phyloP scores from a whole-genome alignment of 176 grass and related monocot species.

The Neostapfia colusana region DNA sequence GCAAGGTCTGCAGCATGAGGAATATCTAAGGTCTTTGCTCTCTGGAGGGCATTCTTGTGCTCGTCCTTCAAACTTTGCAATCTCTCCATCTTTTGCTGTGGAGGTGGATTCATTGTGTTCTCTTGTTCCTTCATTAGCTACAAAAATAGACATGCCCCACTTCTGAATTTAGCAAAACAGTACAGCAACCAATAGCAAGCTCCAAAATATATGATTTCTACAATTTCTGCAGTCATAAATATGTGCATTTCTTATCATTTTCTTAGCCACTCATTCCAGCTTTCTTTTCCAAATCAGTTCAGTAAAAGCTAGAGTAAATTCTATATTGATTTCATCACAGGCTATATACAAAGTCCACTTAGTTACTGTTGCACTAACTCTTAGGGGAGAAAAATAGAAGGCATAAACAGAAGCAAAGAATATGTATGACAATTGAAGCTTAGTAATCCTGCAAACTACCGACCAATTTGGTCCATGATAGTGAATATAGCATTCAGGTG shows the following conservation, averaged over 20 bases:
- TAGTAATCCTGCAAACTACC: background rate
- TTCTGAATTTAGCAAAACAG: background rate
- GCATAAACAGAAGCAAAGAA: background rate
- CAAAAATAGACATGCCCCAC: conserved; percentile 10
- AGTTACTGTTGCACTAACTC: background rate
- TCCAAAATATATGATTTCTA: conserved; percentile 8
- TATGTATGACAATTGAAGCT: background rate
- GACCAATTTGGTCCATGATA: background rate
- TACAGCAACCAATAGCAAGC: conserved; percentile 7
- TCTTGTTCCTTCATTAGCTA: conserved; percentile 64
- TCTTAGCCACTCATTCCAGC: background rate
- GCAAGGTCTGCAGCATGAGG: conserved; percentile 56
- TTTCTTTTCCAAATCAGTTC: conserved; percentile 24
- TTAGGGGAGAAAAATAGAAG: background rate
- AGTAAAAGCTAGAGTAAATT: background rate
- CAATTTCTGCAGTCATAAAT: background rate
- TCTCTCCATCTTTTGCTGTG: conserved; percentile 69
- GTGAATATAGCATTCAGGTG: background rate
- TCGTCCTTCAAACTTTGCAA: conserved; percentile 70
- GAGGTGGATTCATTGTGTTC: conserved; percentile 44
- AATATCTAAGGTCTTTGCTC: conserved; percentile 64
- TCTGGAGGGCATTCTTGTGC: conserved; percentile 74
- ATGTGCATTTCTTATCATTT: background rate
- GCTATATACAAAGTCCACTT: background rate
- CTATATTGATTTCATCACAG: background rate